Evolutionary conservation across 352 stramenopile species (phyloP).

Genomic region (Halophytophthora polymorphica): DNA sequence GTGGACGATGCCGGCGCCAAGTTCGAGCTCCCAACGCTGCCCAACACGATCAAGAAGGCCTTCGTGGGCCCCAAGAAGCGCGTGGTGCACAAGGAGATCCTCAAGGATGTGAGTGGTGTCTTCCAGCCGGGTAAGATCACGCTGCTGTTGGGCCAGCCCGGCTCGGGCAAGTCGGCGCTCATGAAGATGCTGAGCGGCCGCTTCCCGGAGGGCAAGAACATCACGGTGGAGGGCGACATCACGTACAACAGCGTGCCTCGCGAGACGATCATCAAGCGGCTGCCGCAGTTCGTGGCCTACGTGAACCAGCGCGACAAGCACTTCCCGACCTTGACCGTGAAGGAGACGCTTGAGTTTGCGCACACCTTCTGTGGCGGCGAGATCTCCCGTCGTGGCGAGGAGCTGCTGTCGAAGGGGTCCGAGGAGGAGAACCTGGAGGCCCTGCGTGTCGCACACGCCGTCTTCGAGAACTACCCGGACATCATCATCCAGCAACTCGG

Average conservation of each 20-base stretch:
- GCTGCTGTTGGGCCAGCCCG: too few relatives aligned
- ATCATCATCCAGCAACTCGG: constrained; percentile 42
- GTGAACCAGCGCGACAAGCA: constrained; percentile 46
- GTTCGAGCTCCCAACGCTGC: constrained; percentile 21
- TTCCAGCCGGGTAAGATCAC: too few relatives aligned
- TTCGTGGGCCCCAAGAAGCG: constrained; percentile 9
- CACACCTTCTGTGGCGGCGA: constrained; percentile 48
- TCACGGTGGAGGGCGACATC: constrained; percentile 17
- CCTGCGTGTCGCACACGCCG: constrained; percentile 7
- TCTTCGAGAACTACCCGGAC: constrained; percentile 39
- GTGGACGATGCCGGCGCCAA: constrained; percentile 11
- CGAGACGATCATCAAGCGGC: constrained; percentile 3
- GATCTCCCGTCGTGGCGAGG: constrained; percentile 10
- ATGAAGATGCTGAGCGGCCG: constrained; percentile 23
- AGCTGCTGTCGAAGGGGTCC: constrained; percentile 31
- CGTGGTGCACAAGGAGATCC: constrained; percentile 17
- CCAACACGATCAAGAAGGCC: constrained; percentile 10
- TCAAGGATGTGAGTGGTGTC: too few relatives aligned
- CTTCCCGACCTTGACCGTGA: constrained; percentile 20
- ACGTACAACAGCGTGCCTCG: constrained; percentile 17
- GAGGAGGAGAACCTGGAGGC: constrained; percentile 26
- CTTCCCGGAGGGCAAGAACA: constrained; percentile 18
- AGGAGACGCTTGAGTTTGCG: constrained; percentile 27
- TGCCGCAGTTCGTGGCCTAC: constrained; percentile 26
- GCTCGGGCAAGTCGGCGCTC: too few relatives aligned